A percentile compares a stretch with the other conserved stretches of the same genome.
phyloP scores from a whole-genome alignment of 345 rosid genomes.

The Erysimum cheiranthoides region DNA sequence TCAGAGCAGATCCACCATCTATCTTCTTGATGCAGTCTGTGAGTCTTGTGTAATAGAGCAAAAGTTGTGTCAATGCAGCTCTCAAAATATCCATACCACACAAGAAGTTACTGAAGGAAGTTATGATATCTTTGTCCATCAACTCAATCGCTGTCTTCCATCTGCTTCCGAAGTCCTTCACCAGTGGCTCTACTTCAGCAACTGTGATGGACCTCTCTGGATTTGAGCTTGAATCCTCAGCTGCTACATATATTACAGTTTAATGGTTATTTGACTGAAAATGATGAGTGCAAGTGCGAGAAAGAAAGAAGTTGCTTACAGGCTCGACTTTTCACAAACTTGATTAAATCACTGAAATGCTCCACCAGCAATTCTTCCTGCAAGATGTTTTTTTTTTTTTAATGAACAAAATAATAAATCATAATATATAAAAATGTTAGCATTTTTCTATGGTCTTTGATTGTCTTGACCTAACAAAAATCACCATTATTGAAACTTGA shows the following conservation, averaged over 20 bases:
- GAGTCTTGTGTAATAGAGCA: conserved; percentile 92
- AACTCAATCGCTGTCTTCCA: conserved; percentile 95
- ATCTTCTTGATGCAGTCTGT: conserved; percentile 86
- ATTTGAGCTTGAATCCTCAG: conserved; percentile 78
- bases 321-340: conserved; percentile 85
- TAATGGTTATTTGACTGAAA: conserved; percentile 12
- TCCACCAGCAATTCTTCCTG: conserved; percentile 94
- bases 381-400: not conserved
- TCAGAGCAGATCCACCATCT: conserved; percentile 74
- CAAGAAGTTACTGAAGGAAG: conserved; percentile 96
- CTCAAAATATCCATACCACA: conserved; percentile 97
- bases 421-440: conserved; percentile 6
- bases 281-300: not conserved
- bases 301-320: conserved; percentile 58
- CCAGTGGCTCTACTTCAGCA: conserved; percentile 82
- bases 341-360: conserved; percentile 90
- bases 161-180: conserved; percentile 85
- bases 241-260: conserved; percentile 42
- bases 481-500: not conserved
- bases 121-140: conserved; percentile 98
- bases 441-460: not conserved
- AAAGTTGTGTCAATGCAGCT: conserved; percentile 93
- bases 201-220: conserved; percentile 72
- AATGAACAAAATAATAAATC: not conserved
- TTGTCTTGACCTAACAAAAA: not conserved